Evolutionary conservation across 1,284 basidiomycete species (phyloP), one percentile per base, ranked within the genome.

Genomic region (Coriolopsis trogii): DNA sequence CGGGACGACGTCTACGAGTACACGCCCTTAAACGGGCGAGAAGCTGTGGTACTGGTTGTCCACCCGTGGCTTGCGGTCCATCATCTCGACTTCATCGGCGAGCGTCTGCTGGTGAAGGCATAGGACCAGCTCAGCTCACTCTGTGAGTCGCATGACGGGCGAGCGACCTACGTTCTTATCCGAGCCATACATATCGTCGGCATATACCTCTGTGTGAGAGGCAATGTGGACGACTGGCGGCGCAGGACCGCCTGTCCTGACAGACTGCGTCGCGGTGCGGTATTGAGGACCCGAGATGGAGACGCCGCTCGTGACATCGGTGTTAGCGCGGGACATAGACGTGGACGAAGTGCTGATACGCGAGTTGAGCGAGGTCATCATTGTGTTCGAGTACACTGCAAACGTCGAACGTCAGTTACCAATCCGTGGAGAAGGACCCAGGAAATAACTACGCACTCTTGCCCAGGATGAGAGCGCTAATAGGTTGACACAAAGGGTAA

Each of bases 321-420:
- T 49, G 26, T 24, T 6, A 21, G 21, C 34, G 18, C 33, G 44
- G 24, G 44, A 37, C 15, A 36, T 29, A 10, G 44, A 34, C 23
- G 33, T 7, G 13, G n/a, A 25, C 31, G 16, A 18, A 5, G 33
- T 29, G 25, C 12, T 18, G 44, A 43, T 8, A 15, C 49, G 49
- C 13, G 49, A 51, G 42, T 51, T 51, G 37, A 51, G 37, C n/a
- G 49, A 45, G 37, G 49, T 45, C 37, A 51, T 45, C 49, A 51
- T 51, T 24, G 42, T 51, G 37, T 51, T 51, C 10, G 49, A 51
- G 30, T 51, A 51, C 12, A 51, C 49, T 51, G 37, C 21, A 24
- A 5, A 6, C n/a, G 3, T 5, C 10, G 15, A 10, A 5, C 8
- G 16, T 7, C 0, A 8, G 10, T 37, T 31, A 42, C 13, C 16